phyloP scores from a whole-genome alignment of 768 basidiomycete genomes.

The Boletellus sp. region DNA sequence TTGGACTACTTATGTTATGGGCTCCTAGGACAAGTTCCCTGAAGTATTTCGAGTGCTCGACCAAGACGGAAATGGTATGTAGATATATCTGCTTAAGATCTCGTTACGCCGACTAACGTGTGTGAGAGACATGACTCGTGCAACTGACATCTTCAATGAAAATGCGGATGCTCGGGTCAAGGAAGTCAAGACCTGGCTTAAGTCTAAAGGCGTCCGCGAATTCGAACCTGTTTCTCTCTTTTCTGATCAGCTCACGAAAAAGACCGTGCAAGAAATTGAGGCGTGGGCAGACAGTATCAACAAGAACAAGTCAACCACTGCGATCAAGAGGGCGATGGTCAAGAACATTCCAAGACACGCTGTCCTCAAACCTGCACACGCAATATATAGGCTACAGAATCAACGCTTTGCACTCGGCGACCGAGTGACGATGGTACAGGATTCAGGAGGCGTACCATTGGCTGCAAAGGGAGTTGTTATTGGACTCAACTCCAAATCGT shows the following conservation, averaged over 20 bases:
- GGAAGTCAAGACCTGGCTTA: constrained; percentile 84
- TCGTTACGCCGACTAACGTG: constrained; percentile 3
- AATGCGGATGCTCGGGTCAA: constrained; percentile 69
- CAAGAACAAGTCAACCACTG: constrained; percentile 51
- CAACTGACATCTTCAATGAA: constrained; percentile 51
- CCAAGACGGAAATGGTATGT: constrained; percentile 70
- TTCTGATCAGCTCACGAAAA: constrained; percentile 89
- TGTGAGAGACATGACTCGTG: constrained; percentile 67
- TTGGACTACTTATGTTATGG: background rate
- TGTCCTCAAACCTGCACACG: constrained; percentile 89
- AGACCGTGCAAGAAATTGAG: constrained; percentile 80
- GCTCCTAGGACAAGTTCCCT: constrained; percentile 66
- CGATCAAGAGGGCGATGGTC: constrained; percentile 89
- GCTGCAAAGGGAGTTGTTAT: constrained; percentile 92
- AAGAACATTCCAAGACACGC: constrained; percentile 91
- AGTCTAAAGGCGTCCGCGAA: constrained; percentile 79
- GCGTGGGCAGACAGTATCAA: constrained; percentile 66
- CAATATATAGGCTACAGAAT: constrained; percentile 83
- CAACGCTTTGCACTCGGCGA: constrained; percentile 88
- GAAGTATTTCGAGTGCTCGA: constrained; percentile 78
- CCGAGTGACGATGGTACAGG: constrained; percentile 93
- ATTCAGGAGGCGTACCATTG: constrained; percentile 88
- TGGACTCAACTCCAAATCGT: constrained; percentile 77
- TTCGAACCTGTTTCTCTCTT: constrained; percentile 91
- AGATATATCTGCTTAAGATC: background rate